A percentile compares a stretch with the other conserved stretches of the same genome.
These are phyloP conservation scores for Colletotrichum tanaceti DNA, from an alignment of 2,329 filamentous ascomycete genomes.

Conservation along the genomic window DNA sequence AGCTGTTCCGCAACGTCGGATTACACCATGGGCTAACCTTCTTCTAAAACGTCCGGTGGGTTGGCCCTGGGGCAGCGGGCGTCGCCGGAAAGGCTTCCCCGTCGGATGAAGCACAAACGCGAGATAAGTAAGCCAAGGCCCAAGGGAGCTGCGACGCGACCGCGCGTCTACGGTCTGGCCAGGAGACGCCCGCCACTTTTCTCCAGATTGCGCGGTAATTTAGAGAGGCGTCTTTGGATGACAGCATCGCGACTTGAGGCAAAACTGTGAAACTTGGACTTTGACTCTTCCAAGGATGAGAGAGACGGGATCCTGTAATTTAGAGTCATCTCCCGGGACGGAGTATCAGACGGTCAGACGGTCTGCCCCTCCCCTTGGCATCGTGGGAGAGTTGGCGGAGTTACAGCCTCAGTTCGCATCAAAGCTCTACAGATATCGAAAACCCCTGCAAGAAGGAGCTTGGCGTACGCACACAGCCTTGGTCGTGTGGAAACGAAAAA, in stretches of 20 bases:
- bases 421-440: constrained; percentile 1
- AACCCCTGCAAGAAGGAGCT: background rate
- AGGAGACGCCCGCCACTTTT: constrained; percentile 75
- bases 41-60: constrained; percentile 68
- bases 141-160: constrained; percentile 66
- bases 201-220: constrained; percentile 70
- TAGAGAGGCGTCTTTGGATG: constrained; percentile 66
- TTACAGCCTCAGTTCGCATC: background rate
- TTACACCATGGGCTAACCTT: constrained; percentile 69
- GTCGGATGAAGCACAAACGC: constrained; percentile 75
- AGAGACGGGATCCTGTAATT: constrained; percentile 62
- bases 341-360: no score
- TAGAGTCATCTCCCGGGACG: no score
- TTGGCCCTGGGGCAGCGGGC: constrained; percentile 71
- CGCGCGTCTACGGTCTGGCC: constrained; percentile 69
- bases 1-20: constrained; percentile 69
- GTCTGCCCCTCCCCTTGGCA: constrained; percentile 75
- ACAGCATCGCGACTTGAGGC: constrained; percentile 64
- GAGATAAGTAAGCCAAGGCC: constrained; percentile 69
- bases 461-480: constrained; percentile 10
- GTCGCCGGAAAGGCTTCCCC: constrained; percentile 72
- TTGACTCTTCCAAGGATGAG: constrained; percentile 74
- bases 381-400: constrained; percentile 68
- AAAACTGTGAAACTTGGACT: constrained; percentile 67
- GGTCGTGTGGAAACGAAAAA: constrained; percentile 23